Conservation (phyloP, 2,329 filamentous ascomycete species). For the Colletotrichum sp. region DNA sequence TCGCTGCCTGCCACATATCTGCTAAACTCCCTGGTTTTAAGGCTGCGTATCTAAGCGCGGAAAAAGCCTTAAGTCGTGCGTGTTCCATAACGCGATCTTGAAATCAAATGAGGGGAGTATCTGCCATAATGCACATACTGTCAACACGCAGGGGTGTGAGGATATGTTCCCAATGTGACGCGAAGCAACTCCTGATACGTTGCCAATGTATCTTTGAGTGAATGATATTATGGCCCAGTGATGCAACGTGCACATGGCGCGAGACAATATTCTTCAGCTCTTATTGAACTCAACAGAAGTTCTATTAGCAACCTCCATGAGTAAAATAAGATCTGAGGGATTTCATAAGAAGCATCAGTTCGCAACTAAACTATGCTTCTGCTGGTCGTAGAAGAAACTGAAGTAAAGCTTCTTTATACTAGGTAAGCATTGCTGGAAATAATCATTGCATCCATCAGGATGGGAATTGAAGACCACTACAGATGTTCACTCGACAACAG, state of each 20-base stretch:
- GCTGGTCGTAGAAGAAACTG: neutral
- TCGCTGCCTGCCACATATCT: neutral
- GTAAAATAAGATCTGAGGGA: neutral
- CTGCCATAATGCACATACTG: neutral
- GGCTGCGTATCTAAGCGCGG: neutral
- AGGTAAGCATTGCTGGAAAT: neutral
- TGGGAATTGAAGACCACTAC: neutral
- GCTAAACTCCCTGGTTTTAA: neutral
- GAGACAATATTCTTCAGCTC: neutral
- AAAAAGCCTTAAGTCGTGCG: neutral
- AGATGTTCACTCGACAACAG: neutral
- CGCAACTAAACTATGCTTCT: neutral
- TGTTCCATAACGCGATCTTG: neutral
- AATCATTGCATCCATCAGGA: neutral
- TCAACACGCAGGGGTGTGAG: neutral
- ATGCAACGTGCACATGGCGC: neutral
- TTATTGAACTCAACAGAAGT: neutral
- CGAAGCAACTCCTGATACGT: neutral
- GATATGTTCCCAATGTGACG: neutral
- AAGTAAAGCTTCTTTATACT: neutral
- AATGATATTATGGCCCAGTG: neutral
- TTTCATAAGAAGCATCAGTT: neutral
- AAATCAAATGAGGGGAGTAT: neutral
- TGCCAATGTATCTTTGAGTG: neutral
- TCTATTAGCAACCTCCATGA: neutral